Evolutionary conservation across 306 rosid species (phyloP).

Genomic region (Sophora flavescens): DNA sequence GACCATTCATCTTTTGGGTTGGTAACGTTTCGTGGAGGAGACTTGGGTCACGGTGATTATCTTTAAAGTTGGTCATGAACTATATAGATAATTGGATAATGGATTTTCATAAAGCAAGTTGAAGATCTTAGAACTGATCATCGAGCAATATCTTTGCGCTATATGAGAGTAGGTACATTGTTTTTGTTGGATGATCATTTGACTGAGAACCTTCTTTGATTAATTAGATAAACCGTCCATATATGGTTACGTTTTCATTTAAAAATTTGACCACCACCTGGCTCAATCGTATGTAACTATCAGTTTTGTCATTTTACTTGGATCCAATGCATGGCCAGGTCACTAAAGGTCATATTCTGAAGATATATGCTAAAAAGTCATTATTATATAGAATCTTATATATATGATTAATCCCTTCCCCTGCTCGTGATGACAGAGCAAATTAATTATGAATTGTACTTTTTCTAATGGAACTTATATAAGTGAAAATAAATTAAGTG

Average conservation of each 20-base stretch:
- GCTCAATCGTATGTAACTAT: slow-evolving; percentile 38
- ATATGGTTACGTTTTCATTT: slow-evolving; percentile 60
- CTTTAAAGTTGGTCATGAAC: slow-evolving; percentile 41
- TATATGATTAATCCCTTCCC: slow-evolving; percentile 19
- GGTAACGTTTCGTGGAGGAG: slow-evolving; percentile 46
- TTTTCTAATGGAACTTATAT: background rate
- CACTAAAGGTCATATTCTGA: slow-evolving; percentile 48
- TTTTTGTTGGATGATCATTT: slow-evolving; percentile 40
- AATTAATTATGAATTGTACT: background rate
- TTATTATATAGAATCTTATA: slow-evolving; percentile 2
- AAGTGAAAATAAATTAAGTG: too few species aligned
- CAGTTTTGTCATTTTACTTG: slow-evolving; percentile 52
- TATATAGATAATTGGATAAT: slow-evolving; percentile 33
- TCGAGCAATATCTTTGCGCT: slow-evolving; percentile 2
- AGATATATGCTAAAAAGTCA: slow-evolving; percentile 38
- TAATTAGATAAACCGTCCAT: slow-evolving; percentile 47
- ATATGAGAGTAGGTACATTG: slow-evolving; percentile 9
- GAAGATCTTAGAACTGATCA: slow-evolving; percentile 28
- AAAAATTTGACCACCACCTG: slow-evolving; percentile 53
- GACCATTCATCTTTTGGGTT: slow-evolving; percentile 53
- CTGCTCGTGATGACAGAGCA: slow-evolving; percentile 17
- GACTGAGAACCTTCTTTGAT: slow-evolving; percentile 46
- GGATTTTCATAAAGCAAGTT: slow-evolving; percentile 29
- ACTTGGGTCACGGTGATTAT: slow-evolving; percentile 34
- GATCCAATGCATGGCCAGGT: slow-evolving; percentile 47